phyloP scores from a whole-genome alignment of 2,329 filamentous ascomycete genomes.

The Nemania sp. region DNA sequence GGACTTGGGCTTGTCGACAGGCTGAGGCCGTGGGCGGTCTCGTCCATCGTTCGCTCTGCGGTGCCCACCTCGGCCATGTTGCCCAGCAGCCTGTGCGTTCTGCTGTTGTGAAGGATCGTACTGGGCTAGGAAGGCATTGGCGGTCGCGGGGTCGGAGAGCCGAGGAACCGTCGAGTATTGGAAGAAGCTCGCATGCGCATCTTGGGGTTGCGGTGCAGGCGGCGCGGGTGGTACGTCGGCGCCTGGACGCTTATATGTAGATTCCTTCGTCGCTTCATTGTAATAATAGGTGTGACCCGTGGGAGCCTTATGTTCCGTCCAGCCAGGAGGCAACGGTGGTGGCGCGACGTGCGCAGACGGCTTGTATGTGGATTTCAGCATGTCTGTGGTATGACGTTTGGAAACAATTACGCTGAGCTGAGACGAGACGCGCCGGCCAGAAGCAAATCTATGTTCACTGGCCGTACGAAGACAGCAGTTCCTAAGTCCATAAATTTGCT shows the following conservation, averaged over 20 bases:
- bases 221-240: conserved; percentile 25
- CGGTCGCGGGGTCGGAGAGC: conserved; percentile 58
- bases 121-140: conserved; percentile 64
- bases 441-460: too few relatives aligned
- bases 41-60: conserved; percentile 57
- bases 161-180: conserved; percentile 47
- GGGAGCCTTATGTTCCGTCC: conserved; percentile 92
- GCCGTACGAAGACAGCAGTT: too few relatives aligned
- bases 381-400: conserved; percentile 38
- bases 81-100: conserved; percentile 39
- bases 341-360: conserved; percentile 53
- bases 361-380: conserved; percentile 80
- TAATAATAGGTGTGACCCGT: conserved; percentile 89
- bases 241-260: conserved; percentile 81
- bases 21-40: conserved; percentile 67
- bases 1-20: conserved; percentile 77
- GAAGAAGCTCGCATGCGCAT: conserved; percentile 45
- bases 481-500: too few relatives aligned
- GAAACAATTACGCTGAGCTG: too few relatives aligned
- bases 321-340: conserved; percentile 74
- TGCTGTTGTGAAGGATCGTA: conserved; percentile 48
- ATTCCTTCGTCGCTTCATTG: conserved; percentile 78
- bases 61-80: conserved; percentile 46
- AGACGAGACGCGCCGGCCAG: too few relatives aligned
- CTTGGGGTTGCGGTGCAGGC: conserved; percentile 22